These are phyloP conservation scores for Lathyrus sativus DNA, from an alignment of 306 rosid species.

Conservation along the genomic window DNA sequence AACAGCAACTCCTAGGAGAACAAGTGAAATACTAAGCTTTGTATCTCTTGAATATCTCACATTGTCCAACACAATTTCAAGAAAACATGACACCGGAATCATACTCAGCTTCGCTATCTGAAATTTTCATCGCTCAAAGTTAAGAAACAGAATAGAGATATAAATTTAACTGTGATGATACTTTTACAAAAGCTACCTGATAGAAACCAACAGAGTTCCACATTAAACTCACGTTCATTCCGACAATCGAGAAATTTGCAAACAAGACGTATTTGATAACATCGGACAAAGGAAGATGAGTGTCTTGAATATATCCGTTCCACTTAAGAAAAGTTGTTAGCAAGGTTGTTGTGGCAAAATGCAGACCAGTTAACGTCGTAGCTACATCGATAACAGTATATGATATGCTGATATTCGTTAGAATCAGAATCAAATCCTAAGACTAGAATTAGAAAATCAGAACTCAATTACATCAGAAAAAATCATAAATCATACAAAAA, in stretches of 20 bases:
- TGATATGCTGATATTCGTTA: slow-evolving; percentile 17
- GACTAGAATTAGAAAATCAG: background rate
- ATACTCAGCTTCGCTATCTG: slow-evolving; percentile 89
- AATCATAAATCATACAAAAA: background rate
- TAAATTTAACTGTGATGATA: slow-evolving; percentile 14
- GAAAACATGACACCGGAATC: slow-evolving; percentile 82
- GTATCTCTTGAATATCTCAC: slow-evolving; percentile 77
- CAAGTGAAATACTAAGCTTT: slow-evolving; percentile 67
- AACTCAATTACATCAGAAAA: slow-evolving; percentile 4
- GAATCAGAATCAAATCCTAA: slow-evolving; percentile 23
- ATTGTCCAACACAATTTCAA: slow-evolving; percentile 71
- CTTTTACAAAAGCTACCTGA: slow-evolving; percentile 55
- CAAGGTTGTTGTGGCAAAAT: slow-evolving; percentile 72
- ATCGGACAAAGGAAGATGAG: slow-evolving; percentile 69
- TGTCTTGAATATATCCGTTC: slow-evolving; percentile 68
- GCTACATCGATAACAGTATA: slow-evolving; percentile 56
- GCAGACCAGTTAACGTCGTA: slow-evolving; percentile 79
- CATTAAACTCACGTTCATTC: slow-evolving; percentile 89
- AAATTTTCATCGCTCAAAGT: slow-evolving; percentile 32
- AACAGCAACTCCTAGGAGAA: slow-evolving; percentile 85
- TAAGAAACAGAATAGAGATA: slow-evolving; percentile 7
- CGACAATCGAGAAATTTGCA: slow-evolving; percentile 82
- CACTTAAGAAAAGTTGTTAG: slow-evolving; percentile 56
- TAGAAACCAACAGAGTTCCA: slow-evolving; percentile 92
- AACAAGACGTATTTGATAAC: slow-evolving; percentile 70